These are phyloP conservation scores for Ophiocordyceps australis DNA, from an alignment of 2,329 filamentous ascomycete genomes.

Conservation along the genomic window DNA sequence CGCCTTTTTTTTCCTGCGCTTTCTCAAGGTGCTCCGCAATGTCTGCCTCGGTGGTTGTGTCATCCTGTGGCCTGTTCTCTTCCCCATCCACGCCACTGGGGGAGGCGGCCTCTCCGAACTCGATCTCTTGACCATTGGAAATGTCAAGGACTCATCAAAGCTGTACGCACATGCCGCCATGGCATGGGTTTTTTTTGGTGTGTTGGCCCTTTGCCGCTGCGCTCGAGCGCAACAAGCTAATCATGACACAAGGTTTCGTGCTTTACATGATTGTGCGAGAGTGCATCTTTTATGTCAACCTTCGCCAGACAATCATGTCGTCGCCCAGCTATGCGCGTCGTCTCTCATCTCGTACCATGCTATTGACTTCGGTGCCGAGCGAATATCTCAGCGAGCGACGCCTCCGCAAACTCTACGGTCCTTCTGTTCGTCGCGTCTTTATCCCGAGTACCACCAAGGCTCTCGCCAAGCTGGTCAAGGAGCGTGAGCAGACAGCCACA, in stretches of 20 bases:
- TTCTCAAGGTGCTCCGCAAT: constrained; percentile 47
- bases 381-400: constrained; percentile 62
- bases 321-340: constrained; percentile 71
- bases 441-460: constrained; percentile 60
- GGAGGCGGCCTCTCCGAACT: constrained; percentile 46
- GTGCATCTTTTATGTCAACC: constrained; percentile 77
- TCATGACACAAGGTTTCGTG: constrained; percentile 47
- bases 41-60: constrained; percentile 70
- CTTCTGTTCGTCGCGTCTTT: constrained; percentile 71
- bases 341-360: constrained; percentile 76
- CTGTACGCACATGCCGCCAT: constrained; percentile 72
- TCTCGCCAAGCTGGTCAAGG: constrained; percentile 62
- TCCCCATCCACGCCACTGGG: constrained; percentile 74
- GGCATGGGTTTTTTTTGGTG: constrained; percentile 56
- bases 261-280: constrained; percentile 80
- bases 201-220: background rate
- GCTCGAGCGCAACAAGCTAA: background rate
- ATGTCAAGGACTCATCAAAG: constrained; percentile 40
- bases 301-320: constrained; percentile 81
- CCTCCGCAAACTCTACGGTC: constrained; percentile 64
- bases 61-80: constrained; percentile 77
- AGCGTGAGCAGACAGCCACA: constrained; percentile 64
- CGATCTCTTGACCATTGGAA: constrained; percentile 62
- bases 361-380: constrained; percentile 72
- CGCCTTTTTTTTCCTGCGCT: constrained; percentile 78